Evolutionary conservation across 1,284 basidiomycete genomes (phyloP), one percentile per base, ranked within the genome.

Genomic region (Thelephora terrestris): DNA sequence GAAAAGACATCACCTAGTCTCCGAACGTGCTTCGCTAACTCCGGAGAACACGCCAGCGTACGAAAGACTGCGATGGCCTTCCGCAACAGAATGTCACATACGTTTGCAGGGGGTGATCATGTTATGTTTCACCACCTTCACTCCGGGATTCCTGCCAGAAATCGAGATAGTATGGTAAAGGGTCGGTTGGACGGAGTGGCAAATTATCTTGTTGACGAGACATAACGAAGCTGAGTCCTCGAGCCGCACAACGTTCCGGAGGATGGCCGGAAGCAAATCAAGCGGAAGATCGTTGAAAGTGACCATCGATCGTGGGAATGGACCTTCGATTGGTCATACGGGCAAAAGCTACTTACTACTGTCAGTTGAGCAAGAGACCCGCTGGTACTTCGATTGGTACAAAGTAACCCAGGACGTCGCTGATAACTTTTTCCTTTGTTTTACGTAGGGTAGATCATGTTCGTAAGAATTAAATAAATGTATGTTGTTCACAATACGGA

Each of bases 81-180:
- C 16, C 39, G 34, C 27, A 12, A 43, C 35, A 37, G 35, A 5
- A 2, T 16, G 20, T 39, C 17, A n/a, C 9, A 38, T 12, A 10
- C 34, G 16, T 5, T 5, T 18, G 2, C 2, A 37, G 20, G 5
- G 20, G 5, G 20, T 16, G 2, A 18, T 2, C 16, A 3, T 37
- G 5, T 18, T 37, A n/a, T 18, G 16, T 2, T 16, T 69, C 72
- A 80, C 5, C 16, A 53, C 57, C 55, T 83, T 85, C 7, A 70
- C 71, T 32, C 78, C 70, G 52, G 68, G 79, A 47, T 85, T 74
- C 84, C 82, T 85, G 16, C 81, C 70, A 60, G 78, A 81, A 43
- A 86, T 77, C 43, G 68, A 71, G 16, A 77, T 67, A 12, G 69
- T 67, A 24, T 71, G 64, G 53, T 86, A 87, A 17, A 87, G 64